Evolutionary conservation across 2,329 filamentous ascomycete genomes (phyloP).

Genomic region (Pestalotiopsis sp.): DNA sequence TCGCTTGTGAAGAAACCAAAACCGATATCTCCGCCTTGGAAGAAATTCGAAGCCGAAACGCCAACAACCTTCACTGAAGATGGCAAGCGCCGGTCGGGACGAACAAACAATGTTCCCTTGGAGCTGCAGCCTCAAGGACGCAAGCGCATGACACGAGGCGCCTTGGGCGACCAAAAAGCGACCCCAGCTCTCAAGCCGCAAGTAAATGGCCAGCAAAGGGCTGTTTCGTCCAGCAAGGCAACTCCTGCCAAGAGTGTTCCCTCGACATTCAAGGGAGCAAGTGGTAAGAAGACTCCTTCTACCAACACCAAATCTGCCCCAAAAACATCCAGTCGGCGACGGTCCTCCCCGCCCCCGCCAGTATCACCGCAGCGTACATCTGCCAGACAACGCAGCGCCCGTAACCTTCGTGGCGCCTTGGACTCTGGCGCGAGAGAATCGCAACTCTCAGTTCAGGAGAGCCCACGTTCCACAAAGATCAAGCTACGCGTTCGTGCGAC

Average conservation of each 20-base stretch:
- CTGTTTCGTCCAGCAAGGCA: slow-evolving; percentile 32
- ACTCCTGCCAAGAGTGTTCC: slow-evolving; percentile 25
- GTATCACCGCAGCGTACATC: slow-evolving; percentile 39
- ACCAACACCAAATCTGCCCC: slow-evolving; percentile 24
- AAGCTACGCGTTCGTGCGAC: slow-evolving; percentile 50
- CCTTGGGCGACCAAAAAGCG: slow-evolving; percentile 37
- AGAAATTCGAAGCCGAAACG: slow-evolving; percentile 72
- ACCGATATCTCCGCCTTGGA: slow-evolving; percentile 87
- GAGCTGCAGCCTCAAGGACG: slow-evolving; percentile 53
- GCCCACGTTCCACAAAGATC: slow-evolving; percentile 40
- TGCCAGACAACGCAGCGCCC: slow-evolving; percentile 45
- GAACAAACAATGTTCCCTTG: slow-evolving; percentile 60
- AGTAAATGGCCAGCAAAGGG: slow-evolving; percentile 30
- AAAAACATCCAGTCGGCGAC: slow-evolving; percentile 29
- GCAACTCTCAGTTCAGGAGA: slow-evolving; percentile 21
- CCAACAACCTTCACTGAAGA: slow-evolving; percentile 81
- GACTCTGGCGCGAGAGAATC: slow-evolving; percentile 27
- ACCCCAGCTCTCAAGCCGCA: slow-evolving; percentile 37
- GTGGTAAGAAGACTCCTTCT: slow-evolving; percentile 25
- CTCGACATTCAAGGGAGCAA: slow-evolving; percentile 22
- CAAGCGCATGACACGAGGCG: slow-evolving; percentile 55
- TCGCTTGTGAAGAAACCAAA: slow-evolving; percentile 45
- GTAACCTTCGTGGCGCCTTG: slow-evolving; percentile 34
- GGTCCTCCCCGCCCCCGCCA: slow-evolving; percentile 42
- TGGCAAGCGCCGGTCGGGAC: slow-evolving; percentile 70